Evolutionary conservation across 768 basidiomycete species (phyloP).

Genomic region (Russula griseocarnosa): DNA sequence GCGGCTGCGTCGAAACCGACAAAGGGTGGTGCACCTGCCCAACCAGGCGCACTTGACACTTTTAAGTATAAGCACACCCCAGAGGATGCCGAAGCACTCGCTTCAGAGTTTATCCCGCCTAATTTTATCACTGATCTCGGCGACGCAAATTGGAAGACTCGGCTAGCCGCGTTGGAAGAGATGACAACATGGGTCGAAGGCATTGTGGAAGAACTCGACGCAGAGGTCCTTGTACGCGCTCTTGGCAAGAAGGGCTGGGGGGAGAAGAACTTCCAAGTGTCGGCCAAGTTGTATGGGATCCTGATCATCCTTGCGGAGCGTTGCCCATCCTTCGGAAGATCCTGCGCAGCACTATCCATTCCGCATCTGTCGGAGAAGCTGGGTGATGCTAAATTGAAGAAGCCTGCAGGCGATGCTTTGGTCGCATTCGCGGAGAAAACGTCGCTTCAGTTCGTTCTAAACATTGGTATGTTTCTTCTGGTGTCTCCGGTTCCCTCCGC

Average conservation of each 20-base stretch:
- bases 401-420: slow-evolving; percentile 89
- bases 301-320: slow-evolving; percentile 67
- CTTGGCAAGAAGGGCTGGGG: slow-evolving; percentile 91
- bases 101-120: slow-evolving; percentile 65
- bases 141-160: slow-evolving; percentile 92
- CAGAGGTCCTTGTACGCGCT: slow-evolving; percentile 83
- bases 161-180: slow-evolving; percentile 83
- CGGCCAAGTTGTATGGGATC: slow-evolving; percentile 80
- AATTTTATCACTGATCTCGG: slow-evolving; percentile 66
- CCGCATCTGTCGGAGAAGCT: slow-evolving; percentile 88
- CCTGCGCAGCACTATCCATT: slow-evolving; percentile 77
- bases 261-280: slow-evolving; percentile 99
- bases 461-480: slow-evolving; percentile 61
- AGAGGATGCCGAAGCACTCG: slow-evolving; percentile 86
- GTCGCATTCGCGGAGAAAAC: slow-evolving; percentile 83
- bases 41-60: slow-evolving; percentile 61
- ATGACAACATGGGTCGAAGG: slow-evolving; percentile 79
- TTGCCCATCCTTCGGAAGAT: slow-evolving; percentile 79
- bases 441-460: slow-evolving; percentile 89
- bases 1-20: slow-evolving; percentile 39
- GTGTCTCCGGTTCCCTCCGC: slow-evolving; percentile 20
- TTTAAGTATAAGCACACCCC: slow-evolving; percentile 89
- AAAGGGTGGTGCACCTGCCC: slow-evolving; percentile 48
- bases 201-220: slow-evolving; percentile 62
- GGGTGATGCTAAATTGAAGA: slow-evolving; percentile 95